Conservation (phyloP, 257 asterid species). For the Lantana camara region DNA sequence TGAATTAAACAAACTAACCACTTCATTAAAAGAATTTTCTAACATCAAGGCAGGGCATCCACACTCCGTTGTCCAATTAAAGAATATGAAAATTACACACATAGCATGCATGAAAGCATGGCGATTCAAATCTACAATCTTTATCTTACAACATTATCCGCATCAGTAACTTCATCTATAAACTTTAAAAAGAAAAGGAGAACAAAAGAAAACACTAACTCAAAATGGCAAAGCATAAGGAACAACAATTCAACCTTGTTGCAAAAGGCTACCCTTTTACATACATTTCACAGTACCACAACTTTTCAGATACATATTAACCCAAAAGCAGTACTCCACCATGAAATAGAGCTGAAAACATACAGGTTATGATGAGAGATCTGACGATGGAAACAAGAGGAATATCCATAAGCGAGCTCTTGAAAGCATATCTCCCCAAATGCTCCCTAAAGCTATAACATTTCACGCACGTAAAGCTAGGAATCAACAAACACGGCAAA, state of each 20-base stretch:
- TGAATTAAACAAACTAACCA: too few relatives aligned
- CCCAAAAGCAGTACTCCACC: neutral
- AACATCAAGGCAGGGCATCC: too few relatives aligned
- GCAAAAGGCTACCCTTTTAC: constrained; percentile 7
- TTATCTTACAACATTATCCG: constrained; percentile 8
- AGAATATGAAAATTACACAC: constrained; percentile 20
- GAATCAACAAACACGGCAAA: constrained; percentile 67
- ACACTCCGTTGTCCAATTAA: neutral
- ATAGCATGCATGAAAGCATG: constrained; percentile 7
- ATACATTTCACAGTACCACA: neutral
- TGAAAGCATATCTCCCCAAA: constrained; percentile 77
- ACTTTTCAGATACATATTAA: neutral
- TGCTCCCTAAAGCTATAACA: constrained; percentile 71
- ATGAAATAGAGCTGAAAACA: constrained; percentile 14
- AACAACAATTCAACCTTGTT: constrained; percentile 8
- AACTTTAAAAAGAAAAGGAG: neutral
- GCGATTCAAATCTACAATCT: constrained; percentile 12
- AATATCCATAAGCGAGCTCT: constrained; percentile 89
- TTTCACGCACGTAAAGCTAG: constrained; percentile 79
- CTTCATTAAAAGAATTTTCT: neutral
- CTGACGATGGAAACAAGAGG: constrained; percentile 83
- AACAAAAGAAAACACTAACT: too few relatives aligned
- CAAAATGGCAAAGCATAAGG: constrained; percentile 20
- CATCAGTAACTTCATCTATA: constrained; percentile 4
- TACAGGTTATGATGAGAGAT: constrained; percentile 85